phyloP scores from a whole-genome alignment of 257 asterid genomes.

The Oldenlandia corymbosa region DNA sequence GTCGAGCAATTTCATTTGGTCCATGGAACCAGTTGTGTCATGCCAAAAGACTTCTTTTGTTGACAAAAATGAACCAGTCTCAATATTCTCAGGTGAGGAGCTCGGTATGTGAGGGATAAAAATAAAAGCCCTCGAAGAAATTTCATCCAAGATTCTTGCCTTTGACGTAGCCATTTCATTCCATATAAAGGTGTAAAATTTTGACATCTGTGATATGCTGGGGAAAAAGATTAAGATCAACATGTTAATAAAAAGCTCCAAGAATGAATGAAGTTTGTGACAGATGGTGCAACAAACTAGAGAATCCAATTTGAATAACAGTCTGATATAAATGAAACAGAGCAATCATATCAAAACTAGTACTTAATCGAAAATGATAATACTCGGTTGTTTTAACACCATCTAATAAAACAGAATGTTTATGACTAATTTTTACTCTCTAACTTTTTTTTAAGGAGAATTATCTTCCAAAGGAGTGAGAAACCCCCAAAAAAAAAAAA shows the following conservation, averaged over 20 bases:
- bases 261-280: not conserved
- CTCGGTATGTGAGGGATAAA: conserved; percentile 59
- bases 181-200: conserved; percentile 71
- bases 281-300: not conserved
- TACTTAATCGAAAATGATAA: not conserved
- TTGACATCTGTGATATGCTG: conserved; percentile 86
- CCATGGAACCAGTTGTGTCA: conserved; percentile 51
- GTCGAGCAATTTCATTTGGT: conserved; percentile 31
- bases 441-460: too few species aligned
- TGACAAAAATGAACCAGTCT: conserved; percentile 62
- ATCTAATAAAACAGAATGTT: not conserved
- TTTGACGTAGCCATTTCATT: conserved; percentile 55
- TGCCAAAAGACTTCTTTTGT: conserved; percentile 79
- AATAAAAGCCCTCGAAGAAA: conserved; percentile 63
- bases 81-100: conserved; percentile 48
- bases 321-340: not conserved
- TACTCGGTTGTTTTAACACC: not conserved
- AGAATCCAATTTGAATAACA: not conserved
- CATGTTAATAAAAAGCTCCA: not conserved
- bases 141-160: conserved; percentile 49
- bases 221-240: conserved; percentile 18
- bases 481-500: too few species aligned
- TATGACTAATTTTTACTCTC: not conserved
- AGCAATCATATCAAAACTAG: not conserved
- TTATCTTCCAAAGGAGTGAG: too few species aligned